Percentiles rank a stretch among this genome's conserved stretches.
Conservation (phyloP, 2,329 filamentous ascomycete genomes). For the Paecilomyces dactylethromorphus region DNA sequence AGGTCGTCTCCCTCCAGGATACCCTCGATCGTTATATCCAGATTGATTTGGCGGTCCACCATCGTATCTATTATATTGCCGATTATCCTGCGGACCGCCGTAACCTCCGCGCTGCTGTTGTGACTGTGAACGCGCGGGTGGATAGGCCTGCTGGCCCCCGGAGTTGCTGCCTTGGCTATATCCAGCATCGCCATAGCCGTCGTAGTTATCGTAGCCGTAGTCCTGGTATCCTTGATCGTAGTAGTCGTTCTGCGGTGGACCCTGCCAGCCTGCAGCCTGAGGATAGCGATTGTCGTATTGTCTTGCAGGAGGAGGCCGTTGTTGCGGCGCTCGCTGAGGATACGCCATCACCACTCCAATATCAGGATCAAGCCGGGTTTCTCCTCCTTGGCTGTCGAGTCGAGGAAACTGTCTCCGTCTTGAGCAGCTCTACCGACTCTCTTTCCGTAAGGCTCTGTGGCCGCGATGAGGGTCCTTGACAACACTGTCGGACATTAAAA, state of each 20-base stretch:
- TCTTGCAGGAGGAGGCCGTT: constrained; percentile 26
- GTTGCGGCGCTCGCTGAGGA: constrained; percentile 20
- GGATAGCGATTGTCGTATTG: constrained; percentile 20
- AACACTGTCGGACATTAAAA: background rate
- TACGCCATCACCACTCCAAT: constrained; percentile 30
- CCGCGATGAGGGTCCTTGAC: background rate
- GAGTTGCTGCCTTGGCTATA: constrained; percentile 21
- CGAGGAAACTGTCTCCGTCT: background rate
- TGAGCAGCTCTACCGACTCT: background rate
- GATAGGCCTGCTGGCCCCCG: constrained; percentile 18
- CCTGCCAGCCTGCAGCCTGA: constrained; percentile 16
- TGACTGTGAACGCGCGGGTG: constrained; percentile 19
- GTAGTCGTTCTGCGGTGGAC: constrained; percentile 18
- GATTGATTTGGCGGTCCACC: constrained; percentile 12
- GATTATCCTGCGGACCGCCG: constrained; percentile 14
- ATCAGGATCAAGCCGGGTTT: background rate
- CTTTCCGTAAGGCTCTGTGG: background rate
- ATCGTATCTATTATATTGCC: constrained; percentile 10
- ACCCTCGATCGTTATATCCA: constrained; percentile 18
- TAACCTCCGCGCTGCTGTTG: constrained; percentile 25
- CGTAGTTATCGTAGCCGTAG: constrained; percentile 18
- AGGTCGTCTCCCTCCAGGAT: constrained; percentile 14
- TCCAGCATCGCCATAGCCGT: constrained; percentile 20
- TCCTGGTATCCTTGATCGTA: constrained; percentile 19
- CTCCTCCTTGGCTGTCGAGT: background rate